phyloP scores from a whole-genome alignment of 2,329 filamentous ascomycete species.

The Colletotrichum spaethianum region DNA sequence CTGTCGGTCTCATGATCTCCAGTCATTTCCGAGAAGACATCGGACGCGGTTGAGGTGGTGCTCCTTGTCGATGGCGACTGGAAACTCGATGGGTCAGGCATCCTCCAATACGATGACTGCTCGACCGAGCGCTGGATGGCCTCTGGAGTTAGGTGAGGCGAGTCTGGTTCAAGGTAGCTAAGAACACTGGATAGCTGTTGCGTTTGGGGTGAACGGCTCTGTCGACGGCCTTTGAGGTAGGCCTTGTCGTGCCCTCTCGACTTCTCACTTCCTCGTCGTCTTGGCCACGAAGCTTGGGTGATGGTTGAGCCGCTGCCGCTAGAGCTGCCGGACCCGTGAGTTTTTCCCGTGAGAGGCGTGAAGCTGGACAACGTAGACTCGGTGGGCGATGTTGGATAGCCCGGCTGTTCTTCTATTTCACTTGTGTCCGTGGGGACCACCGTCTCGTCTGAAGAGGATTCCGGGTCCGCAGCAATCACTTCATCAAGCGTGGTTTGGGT shows the following conservation, averaged over 20 bases:
- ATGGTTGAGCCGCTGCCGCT: slow-evolving; percentile 59
- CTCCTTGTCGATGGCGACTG: slow-evolving; percentile 51
- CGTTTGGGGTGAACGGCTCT: slow-evolving; percentile 39
- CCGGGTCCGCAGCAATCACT: slow-evolving; percentile 12
- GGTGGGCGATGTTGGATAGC: slow-evolving; percentile 48
- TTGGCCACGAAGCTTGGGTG: slow-evolving; percentile 50
- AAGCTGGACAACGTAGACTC: slow-evolving; percentile 49
- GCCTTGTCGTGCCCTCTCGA: slow-evolving; percentile 40
- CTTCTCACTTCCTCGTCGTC: slow-evolving; percentile 33
- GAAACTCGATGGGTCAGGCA: slow-evolving; percentile 43
- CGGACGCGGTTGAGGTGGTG: slow-evolving; percentile 61
- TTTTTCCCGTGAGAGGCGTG: slow-evolving; percentile 46
- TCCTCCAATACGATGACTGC: slow-evolving; percentile 47
- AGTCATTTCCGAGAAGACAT: slow-evolving; percentile 52
- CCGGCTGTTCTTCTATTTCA: slow-evolving; percentile 1
- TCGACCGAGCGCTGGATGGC: slow-evolving; percentile 51
- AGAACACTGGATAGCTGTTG: slow-evolving; percentile 54
- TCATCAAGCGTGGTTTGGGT: slow-evolving; percentile 9
- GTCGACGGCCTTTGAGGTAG: slow-evolving; percentile 38
- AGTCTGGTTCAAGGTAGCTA: slow-evolving; percentile 72
- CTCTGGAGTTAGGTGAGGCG: slow-evolving; percentile 60
- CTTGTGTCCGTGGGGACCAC: slow-evolving; percentile 10
- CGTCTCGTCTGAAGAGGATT: slow-evolving; percentile 36
- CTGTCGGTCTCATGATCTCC: slow-evolving; percentile 59
- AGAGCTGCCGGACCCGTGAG: slow-evolving; percentile 55